phyloP scores from a whole-genome alignment of 129 eudicot species.

The Helianthus tuberosus region DNA sequence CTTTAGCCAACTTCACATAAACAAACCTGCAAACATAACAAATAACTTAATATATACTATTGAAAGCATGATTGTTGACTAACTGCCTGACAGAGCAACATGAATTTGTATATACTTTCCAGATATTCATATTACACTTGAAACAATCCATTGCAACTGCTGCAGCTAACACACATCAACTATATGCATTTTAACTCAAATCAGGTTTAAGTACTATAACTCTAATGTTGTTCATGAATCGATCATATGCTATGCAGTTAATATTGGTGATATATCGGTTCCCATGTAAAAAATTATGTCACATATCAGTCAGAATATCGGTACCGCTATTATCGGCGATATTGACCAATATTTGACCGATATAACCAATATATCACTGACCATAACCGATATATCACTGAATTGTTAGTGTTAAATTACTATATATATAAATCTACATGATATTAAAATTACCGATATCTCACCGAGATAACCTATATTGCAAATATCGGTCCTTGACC shows the following conservation, averaged over 20 bases:
- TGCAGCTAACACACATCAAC: conserved; percentile 15
- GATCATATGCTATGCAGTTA: background rate
- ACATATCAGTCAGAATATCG: no score
- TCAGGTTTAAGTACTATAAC: background rate
- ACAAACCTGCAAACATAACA: conserved; percentile 53
- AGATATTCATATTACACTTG: background rate
- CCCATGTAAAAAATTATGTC: no score
- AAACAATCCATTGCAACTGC: conserved; percentile 6
- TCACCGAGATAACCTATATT: no score
- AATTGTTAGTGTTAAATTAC: no score
- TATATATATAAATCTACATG: no score
- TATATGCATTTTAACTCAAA: background rate
- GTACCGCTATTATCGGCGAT: no score
- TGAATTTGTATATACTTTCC: background rate
- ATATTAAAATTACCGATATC: no score
- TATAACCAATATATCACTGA: no score
- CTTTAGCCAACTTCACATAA: conserved; percentile 58
- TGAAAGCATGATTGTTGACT: conserved; percentile 2
- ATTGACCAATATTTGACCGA: no score
- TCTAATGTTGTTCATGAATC: background rate
- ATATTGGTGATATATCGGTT: no score
- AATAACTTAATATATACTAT: conserved; percentile 6
- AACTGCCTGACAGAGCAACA: background rate
- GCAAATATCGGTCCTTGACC: no score
- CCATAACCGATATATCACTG: no score